phyloP scores from a whole-genome alignment of 441 rosid genomes.

The Populus tomentosa region DNA sequence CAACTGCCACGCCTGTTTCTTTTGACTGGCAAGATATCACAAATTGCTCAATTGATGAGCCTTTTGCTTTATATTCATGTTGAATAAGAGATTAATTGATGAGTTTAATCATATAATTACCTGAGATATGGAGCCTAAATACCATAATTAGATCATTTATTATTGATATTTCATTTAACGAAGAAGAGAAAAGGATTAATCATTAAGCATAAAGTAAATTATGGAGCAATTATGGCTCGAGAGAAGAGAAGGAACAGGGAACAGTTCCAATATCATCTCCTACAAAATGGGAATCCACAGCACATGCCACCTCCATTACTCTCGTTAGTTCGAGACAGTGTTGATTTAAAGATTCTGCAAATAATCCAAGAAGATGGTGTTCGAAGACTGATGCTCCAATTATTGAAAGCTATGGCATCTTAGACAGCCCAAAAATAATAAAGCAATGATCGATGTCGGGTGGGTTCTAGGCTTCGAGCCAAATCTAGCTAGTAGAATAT shows the following conservation, averaged over 20 bases:
- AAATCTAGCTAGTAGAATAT: no score
- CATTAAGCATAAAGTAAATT: not conserved
- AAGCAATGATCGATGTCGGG: not conserved
- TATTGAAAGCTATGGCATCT: not conserved
- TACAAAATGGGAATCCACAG: slow-evolving; percentile 66
- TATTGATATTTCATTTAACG: slow-evolving; percentile 54
- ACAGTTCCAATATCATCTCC: slow-evolving; percentile 88
- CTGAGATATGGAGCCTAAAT: slow-evolving; percentile 84
- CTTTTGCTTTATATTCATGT: not conserved
- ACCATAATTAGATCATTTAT: slow-evolving; percentile 85
- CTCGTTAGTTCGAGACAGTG: slow-evolving; percentile 31
- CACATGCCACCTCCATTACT: slow-evolving; percentile 92
- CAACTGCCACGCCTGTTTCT: slow-evolving; percentile 71
- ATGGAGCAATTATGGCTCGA: not conserved
- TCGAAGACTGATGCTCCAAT: not conserved
- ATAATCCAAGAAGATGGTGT: no score
- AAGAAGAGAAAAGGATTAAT: not conserved
- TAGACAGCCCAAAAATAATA: not conserved
- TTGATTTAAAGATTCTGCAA: no score
- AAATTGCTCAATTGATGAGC: not conserved
- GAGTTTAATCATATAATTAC: slow-evolving; percentile 23
- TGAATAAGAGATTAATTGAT: not conserved
- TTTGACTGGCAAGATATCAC: slow-evolving; percentile 26
- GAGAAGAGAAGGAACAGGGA: not conserved
- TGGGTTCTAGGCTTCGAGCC: no score